Base-by-base conservation (phyloP, 345 rosid species). In the Euclidium syriacum region DNA sequence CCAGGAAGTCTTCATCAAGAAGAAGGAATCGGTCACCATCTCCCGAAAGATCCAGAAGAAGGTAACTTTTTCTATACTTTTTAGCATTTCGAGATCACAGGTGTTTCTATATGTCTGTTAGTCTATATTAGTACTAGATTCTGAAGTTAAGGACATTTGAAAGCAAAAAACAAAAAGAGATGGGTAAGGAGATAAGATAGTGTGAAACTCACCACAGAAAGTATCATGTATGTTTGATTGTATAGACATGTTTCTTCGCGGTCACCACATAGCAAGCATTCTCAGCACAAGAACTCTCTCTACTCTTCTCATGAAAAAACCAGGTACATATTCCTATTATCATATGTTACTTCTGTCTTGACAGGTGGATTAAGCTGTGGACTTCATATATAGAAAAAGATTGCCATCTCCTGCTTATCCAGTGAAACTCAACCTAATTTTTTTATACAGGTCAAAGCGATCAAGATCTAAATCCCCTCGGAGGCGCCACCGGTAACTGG, bases 241-340 rank as follows among this genome's bases (percentile, higher is more conserved):
- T 94, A 80, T 94, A 94, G 99, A 94, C 86, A 86, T 76, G 86
- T 83, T 80, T 83, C 83, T 78, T 84, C 85, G 82, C 80, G 92
- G 87, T 94, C 99, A 80, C 99, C 97, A 73, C 90, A 84, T 90
- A 87, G 96, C 92, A 94, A 84, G 96, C 88, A 83, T 83, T 90
- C 95, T 85, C 88, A 88, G 81, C 88, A 83, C 94, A 90, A 94
- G 85, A 86, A 88, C 71, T 86, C 85, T 80, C 92, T 87, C 84
- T 83, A 87, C 80, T 82, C 96, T 82, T 88, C 99, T 88, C 83
- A 80, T 85, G 95, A 85, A 73, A 75, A 51, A n/a, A 64, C 77
- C 70, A 90, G 96, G 99, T 90, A 85, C 70, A 75, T 50, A 64
- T 15, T 78, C 71, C 18, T 27, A 64, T 33, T 52, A 63, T 53